Evolutionary conservation across 140 eudicot species (phyloP), one percentile per base, ranked within the genome.

Genomic region (Erigeron philadelphicus): DNA sequence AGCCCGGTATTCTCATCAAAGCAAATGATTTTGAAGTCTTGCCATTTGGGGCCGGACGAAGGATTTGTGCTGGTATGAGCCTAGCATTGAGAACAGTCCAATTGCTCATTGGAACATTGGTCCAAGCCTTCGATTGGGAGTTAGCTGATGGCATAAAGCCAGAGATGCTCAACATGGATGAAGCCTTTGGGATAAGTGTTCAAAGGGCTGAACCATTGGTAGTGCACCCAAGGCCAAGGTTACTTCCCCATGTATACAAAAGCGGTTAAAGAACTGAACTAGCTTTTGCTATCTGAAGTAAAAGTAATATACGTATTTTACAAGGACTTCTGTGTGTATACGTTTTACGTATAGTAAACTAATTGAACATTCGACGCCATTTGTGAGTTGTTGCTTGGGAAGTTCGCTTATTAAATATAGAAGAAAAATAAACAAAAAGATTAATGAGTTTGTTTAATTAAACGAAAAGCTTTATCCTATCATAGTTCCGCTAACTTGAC

Each of bases 61-160:
- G 98, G 77, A 86, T 92, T 41, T 92, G 96, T 79, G 95, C 85
- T 0, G 98, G 98, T 18, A 79, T 88, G 88, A 83, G 84, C 67
- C 71, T 88, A 50, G 98, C 92, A 46, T 61, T 92, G 38, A 79
- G 90, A 3, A 86, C 88, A 93, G 98, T 92, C 15, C 95, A 88
- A 15, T 53, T 92, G 21, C 56, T 92, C 23, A 77, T 88, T 2
- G 96, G 93, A 2, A 86, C 90, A 0, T 62, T 92, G 71, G 76
- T 88, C 25, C 98, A 92, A 21, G 73, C 84, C 5, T 92, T 88
- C 69, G 85, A 84, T 52, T 92, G 90, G 84, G 78, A 76, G 0
- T 56, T 88, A 68, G 79, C 84, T 17, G 65, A 78, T 2, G 92
- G 90, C 10, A 64, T 71, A 12, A 53, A 15, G 4, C 76, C 76